Evolutionary conservation across 1,139 yeast genomes (phyloP).

Genomic region (Magnusiomyces sp.): DNA sequence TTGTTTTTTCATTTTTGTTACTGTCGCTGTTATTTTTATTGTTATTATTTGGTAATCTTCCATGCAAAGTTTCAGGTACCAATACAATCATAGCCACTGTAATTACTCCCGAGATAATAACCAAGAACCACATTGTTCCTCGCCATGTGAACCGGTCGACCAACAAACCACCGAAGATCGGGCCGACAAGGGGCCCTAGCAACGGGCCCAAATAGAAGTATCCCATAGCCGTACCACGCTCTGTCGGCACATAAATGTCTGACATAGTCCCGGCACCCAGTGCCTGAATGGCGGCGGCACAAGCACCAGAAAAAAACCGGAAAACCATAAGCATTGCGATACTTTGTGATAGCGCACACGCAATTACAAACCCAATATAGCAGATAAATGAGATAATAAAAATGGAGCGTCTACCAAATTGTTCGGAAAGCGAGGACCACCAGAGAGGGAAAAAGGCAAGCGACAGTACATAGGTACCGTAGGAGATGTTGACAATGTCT

Average conservation of each 20-base stretch:
- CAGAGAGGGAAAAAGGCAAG: constrained; percentile 78
- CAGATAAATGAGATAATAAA: constrained; percentile 59
- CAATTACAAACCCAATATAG: constrained; percentile 60
- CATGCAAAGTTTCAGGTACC: constrained; percentile 64
- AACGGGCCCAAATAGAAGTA: constrained; percentile 73
- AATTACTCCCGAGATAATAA: constrained; percentile 53
- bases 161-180: constrained; percentile 73
- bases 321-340: constrained; percentile 59
- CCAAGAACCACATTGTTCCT: constrained; percentile 81
- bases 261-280: constrained; percentile 87
- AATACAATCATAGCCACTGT: constrained; percentile 43
- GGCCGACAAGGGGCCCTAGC: constrained; percentile 73
- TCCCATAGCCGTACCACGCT: constrained; percentile 77
- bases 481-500: constrained; percentile 62
- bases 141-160: constrained; percentile 76
- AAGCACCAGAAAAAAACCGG: constrained; percentile 67
- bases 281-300: constrained; percentile 79
- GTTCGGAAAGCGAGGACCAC: constrained; percentile 81
- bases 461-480: constrained; percentile 67
- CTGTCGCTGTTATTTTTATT: neutral
- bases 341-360: constrained; percentile 57
- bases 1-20: neutral
- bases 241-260: constrained; percentile 58
- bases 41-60: neutral
- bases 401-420: constrained; percentile 59